Conservation (phyloP, 495 filamentous ascomycete genomes). For the Geopyxis carbonaria region DNA sequence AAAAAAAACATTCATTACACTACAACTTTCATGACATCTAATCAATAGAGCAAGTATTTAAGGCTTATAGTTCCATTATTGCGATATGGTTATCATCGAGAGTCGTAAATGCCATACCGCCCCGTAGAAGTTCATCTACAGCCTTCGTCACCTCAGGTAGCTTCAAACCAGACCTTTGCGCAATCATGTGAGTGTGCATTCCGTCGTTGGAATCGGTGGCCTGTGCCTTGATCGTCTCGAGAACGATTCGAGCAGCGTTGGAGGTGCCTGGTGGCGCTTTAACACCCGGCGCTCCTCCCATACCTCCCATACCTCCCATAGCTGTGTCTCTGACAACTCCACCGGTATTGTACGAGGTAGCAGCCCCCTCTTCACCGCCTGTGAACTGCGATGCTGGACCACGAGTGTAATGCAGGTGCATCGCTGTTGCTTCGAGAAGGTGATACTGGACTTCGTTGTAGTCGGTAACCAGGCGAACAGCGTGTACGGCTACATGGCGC, state of each 20-base stretch:
- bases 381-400: constrained; percentile 38
- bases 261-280: constrained; percentile 33
- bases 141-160: constrained; percentile 53
- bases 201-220: constrained; percentile 60
- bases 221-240: constrained; percentile 38
- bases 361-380: constrained; percentile 20
- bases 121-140: constrained; percentile 54
- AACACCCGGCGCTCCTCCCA: constrained; percentile 14
- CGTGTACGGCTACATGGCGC: constrained; percentile 61
- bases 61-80: too few species aligned
- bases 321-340: constrained; percentile 25
- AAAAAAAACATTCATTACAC: too few species aligned
- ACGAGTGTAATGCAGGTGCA: constrained; percentile 73
- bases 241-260: constrained; percentile 46
- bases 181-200: constrained; percentile 58
- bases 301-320: constrained; percentile 29
- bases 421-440: constrained; percentile 68
- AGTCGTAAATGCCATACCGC: constrained; percentile 74
- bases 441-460: constrained; percentile 87
- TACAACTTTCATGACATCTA: too few species aligned
- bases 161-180: constrained; percentile 41
- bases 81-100: constrained; percentile 49
- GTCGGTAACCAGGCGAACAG: constrained; percentile 59
- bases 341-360: constrained; percentile 11
- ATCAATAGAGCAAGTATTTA: too few species aligned